phyloP scores from a whole-genome alignment of 2,329 filamentous ascomycete species.

The Nigrospora osmanthi region DNA sequence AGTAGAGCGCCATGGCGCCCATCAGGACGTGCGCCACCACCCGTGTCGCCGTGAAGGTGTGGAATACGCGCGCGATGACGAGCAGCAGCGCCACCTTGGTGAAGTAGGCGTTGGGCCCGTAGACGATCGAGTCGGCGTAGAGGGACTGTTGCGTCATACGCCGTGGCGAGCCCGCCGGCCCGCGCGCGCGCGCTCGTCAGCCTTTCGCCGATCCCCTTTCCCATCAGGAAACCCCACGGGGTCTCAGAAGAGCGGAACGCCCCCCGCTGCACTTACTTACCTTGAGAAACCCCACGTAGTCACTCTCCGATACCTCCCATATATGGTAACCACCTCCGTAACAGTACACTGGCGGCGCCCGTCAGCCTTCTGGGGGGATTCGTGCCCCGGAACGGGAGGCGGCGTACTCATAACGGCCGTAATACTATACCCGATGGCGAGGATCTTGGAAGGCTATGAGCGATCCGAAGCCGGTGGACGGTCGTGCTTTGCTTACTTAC shows the following conservation, averaged over 20 bases:
- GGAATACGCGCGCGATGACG: not conserved
- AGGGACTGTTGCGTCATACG: not conserved
- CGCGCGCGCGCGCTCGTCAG: too few relatives aligned
- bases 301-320: not conserved
- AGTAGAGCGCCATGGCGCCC: not conserved
- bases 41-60: not conserved
- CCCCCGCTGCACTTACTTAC: not conserved
- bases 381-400: not conserved
- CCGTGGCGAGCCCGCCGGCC: too few relatives aligned
- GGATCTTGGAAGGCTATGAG: not conserved
- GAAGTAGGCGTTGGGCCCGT: not conserved
- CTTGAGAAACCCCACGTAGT: slow-evolving; percentile 2
- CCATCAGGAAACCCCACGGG: too few relatives aligned
- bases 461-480: not conserved
- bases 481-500: not conserved
- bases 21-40: not conserved
- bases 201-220: too few relatives aligned
- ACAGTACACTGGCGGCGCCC: not conserved
- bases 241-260: too few relatives aligned
- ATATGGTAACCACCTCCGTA: not conserved
- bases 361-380: not conserved
- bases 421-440: not conserved
- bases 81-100: slow-evolving; percentile 1
- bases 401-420: not conserved
- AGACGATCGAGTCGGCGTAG: not conserved